phyloP scores from a whole-genome alignment of 2,329 filamentous ascomycete genomes.

The Aspergillus transmontanensis region DNA sequence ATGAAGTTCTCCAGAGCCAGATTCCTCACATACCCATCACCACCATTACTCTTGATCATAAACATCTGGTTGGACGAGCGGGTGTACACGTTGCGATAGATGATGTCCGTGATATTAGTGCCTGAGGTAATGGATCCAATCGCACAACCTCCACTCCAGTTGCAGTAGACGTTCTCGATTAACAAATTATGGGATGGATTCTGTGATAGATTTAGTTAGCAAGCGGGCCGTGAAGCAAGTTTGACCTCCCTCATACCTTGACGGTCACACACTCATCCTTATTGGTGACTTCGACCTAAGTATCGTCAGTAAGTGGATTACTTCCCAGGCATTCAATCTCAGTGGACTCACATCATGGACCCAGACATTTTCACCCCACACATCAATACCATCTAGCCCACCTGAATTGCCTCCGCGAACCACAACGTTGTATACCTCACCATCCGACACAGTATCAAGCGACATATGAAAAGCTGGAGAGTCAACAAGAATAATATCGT shows the following conservation, averaged over 20 bases:
- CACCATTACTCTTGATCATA: slow-evolving; percentile 64
- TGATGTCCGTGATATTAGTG: slow-evolving; percentile 54
- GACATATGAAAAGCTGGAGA: slow-evolving; percentile 55
- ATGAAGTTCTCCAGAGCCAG: slow-evolving; percentile 60
- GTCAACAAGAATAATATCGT: slow-evolving; percentile 54
- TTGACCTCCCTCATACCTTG: slow-evolving; percentile 38
- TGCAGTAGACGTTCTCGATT: slow-evolving; percentile 63
- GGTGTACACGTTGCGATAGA: slow-evolving; percentile 61
- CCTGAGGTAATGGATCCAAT: slow-evolving; percentile 58
- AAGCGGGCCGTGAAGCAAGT: background rate
- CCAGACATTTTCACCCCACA: slow-evolving; percentile 59
- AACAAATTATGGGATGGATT: slow-evolving; percentile 56
- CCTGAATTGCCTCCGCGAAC: slow-evolving; percentile 56
- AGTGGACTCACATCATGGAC: slow-evolving; percentile 52
- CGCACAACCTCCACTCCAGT: slow-evolving; percentile 62
- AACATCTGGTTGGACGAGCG: slow-evolving; percentile 62
- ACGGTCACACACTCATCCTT: slow-evolving; percentile 64
- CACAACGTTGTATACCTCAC: slow-evolving; percentile 59
- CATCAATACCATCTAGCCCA: slow-evolving; percentile 59
- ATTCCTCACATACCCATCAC: slow-evolving; percentile 55
- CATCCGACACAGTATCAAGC: slow-evolving; percentile 54
- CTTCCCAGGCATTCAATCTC: too few species aligned
- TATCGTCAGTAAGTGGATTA: too few species aligned
- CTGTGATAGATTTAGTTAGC: slow-evolving; percentile 24
- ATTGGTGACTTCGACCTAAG: slow-evolving; percentile 59